Conservation (phyloP, 2,329 filamentous ascomycete species). For the Colletotrichum godetiae region DNA sequence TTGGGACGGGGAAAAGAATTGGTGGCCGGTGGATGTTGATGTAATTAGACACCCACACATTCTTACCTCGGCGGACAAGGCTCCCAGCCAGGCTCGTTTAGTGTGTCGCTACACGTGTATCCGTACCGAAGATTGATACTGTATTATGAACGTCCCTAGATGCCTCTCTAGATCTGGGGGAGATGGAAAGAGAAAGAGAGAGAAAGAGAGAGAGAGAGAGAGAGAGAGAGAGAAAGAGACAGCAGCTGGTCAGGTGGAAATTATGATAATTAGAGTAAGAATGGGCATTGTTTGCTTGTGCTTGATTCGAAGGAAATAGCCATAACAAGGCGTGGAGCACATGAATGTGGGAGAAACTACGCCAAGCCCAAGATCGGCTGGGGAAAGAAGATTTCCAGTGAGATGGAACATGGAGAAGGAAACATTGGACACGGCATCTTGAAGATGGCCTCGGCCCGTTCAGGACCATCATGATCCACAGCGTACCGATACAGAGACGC, state of each 20-base stretch:
- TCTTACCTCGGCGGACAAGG: not conserved
- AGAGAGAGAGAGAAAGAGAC: not conserved
- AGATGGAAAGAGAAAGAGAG: not conserved
- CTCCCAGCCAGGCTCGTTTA: not conserved
- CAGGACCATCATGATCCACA: not conserved
- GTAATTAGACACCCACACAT: not conserved
- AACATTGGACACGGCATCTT: not conserved
- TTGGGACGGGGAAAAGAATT: not conserved
- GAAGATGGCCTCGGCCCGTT: not conserved
- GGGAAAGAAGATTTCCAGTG: not conserved
- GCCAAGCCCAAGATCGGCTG: constrained; percentile 9
- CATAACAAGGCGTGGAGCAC: constrained; percentile 1
- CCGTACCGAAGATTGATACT: not conserved
- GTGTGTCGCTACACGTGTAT: no score
- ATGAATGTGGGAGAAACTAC: constrained; percentile 7
- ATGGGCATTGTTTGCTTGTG: no score
- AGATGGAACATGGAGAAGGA: not conserved
- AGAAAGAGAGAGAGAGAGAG: not conserved
- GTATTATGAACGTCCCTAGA: not conserved
- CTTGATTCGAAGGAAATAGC: not conserved
- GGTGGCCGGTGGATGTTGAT: no score
- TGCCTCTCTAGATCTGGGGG: constrained; percentile 1
- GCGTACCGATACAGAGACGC: not conserved
- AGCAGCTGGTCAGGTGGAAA: not conserved
- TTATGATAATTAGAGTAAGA: no score